Evolutionary conservation across 768 basidiomycete species (phyloP), one percentile per base, ranked within the genome.

Genomic region (Panellus pusillus): DNA sequence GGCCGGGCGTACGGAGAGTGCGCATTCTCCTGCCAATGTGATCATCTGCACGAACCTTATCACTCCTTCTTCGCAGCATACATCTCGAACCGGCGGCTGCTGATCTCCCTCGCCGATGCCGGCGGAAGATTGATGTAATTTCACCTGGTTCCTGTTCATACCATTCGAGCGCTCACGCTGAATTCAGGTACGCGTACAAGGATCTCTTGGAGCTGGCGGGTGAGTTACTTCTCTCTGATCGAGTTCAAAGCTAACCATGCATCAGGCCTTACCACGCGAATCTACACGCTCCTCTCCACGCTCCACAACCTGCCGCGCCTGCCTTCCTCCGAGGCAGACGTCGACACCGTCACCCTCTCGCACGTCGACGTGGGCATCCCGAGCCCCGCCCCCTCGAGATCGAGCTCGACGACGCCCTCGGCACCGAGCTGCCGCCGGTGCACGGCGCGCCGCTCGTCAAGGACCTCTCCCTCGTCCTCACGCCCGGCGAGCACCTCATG

Each of bases 61-160:
- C 13, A 13, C 47, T 28, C n/a, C n/a, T n/a, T n/a, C n/a, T n/a
- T n/a, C 15, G 38, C 57, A 78, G 72, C 87, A 7, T 98, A 98
- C 68, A 93, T 98, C 45, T 95, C 94, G 27, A 96, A 94, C 55
- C 83, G 96, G 15, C 81, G 96, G 11, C 79, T 98, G 0, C 78
- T 98, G 2, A 79, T 98, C 29, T 94, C 94, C 2, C 82, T 98
- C n/a, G 94, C 96, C 1, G 96, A 98, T 63, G 96, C 95, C 0
- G 96, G 96, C 14, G 93, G 94, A 0, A 80, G 96, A 31, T 73
- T 98, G 42, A 98, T 98, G 95, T 51, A 50, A 45, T 29, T 46
- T 41, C 6, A 8, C 14, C 6, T 19, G 31, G 5, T 36, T 32
- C 19, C 15, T 24, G 24, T 24, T 17, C 15, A 12, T 9, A 35